Evolutionary conservation across 116 monocot species (phyloP).

Genomic region (Dioscorea cayenensis): DNA sequence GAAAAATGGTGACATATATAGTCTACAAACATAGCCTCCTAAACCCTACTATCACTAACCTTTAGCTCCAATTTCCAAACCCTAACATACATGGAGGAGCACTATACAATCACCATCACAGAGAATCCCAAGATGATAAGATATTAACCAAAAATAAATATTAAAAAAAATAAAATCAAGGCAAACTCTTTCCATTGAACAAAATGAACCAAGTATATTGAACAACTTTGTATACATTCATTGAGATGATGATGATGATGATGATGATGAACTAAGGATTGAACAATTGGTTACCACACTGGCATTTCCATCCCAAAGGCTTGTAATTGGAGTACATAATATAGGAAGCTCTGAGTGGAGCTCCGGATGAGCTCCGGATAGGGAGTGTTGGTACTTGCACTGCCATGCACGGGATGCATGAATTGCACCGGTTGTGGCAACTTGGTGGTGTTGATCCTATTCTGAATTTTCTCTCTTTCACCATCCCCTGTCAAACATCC

Average conservation of each 20-base stretch:
- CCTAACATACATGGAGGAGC: neutral
- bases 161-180: too few species aligned
- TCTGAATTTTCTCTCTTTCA: constrained; percentile 72
- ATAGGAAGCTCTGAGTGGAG: constrained; percentile 7
- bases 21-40: too few species aligned
- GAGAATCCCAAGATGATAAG: constrained; percentile 1
- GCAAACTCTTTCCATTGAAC: too few species aligned
- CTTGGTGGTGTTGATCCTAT: constrained; percentile 92
- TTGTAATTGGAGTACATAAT: constrained; percentile 84
- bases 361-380: neutral
- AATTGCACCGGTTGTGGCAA: constrained; percentile 87
- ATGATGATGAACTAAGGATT: constrained; percentile 30
- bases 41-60: too few species aligned
- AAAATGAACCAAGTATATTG: too few species aligned
- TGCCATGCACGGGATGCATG: constrained; percentile 80
- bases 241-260: too few species aligned
- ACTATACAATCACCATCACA: neutral
- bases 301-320: constrained; percentile 94
- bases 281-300: constrained; percentile 65
- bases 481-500: constrained; percentile 23
- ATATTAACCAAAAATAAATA: neutral
- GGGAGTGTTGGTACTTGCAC: constrained; percentile 81
- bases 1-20: too few species aligned
- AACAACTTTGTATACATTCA: too few species aligned
- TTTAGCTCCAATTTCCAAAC: neutral